Evolutionary conservation across 1,284 basidiomycete species (phyloP), one percentile per base, ranked within the genome.

Genomic region (Athelia psychrophila): DNA sequence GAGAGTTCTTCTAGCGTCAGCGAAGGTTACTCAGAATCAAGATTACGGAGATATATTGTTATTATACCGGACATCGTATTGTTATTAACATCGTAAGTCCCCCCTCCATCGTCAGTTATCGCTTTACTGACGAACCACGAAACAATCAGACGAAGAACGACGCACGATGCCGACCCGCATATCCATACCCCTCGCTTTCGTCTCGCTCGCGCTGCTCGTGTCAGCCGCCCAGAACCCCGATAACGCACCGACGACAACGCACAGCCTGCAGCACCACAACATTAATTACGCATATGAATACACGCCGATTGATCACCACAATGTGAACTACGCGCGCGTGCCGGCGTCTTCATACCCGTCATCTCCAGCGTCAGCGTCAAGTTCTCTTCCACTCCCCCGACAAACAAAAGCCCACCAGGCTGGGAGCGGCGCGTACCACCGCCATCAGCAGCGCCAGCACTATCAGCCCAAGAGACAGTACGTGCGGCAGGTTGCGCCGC

Each of bases 61-160:
- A n/a, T n/a, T n/a, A n/a, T n/a, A n/a, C n/a, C n/a, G n/a, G n/a
- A n/a, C n/a, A n/a, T 30, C 27, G 5, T 30, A 30, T 30, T 13
- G 13, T 30, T 30, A 30, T 30, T 30, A 30, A 6, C 27, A 30
- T 30, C 27, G 61, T 30, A 30, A 30, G 27, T 30, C 6, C 5
- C 13, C 27, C 13, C 27, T 13, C 27, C 13, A 5, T 6, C 27
- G 6, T 30, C 27, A 13, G 13, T 13, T 5, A 30, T 30, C 5
- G 5, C 27, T 5, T 5, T 30, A 61, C 22, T 54, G 70, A 42
- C 62, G 77, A 76, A 1, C 67, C 65, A n/a, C 69, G 69, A 2
- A 64, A 70, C 50, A 60, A 60, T 35, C 20, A 32, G 19, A 15
- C 33, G 30, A 18, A 48, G 18, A 8, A 15, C 18, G 9, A 42